Evolutionary conservation across 2,329 filamentous ascomycete genomes (phyloP), one percentile per base, ranked within the genome.

Genomic region (Trichoderma afroharzianum): DNA sequence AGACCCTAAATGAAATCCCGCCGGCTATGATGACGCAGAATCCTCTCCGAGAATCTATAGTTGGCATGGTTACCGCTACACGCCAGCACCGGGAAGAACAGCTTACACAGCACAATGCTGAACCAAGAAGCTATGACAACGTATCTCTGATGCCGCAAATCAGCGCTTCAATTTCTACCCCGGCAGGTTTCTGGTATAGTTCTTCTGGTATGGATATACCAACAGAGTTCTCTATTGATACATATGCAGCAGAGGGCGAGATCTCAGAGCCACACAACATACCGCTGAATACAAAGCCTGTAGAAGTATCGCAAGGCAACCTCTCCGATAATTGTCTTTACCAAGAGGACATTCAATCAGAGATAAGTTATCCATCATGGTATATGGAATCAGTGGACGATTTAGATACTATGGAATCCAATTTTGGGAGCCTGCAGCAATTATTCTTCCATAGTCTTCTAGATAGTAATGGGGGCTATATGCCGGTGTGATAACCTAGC

Each of bases 21-120:
- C 47, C 47, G n/a, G 63, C 63, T 21, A 55, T 66, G 63, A 66
- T 66, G 63, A 66, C 43, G n/a, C 36, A 66, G 30, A 66, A 66
- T 33, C 63, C 63, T 26, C 43, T 66, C 18, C 28, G 63, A 33
- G 18, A 55, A 4, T 55, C 63, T 7, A 66, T 66, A 24, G 21
- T 66, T 21, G 30, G 18, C 30, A 53, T 66, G 21, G 14, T 66
- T 14, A 55, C 63, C 21, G 47, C 63, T 26, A 18, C 63, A 26
- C 63, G 63, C 9, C 43, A 55, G 47, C 63, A 66, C 63, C 43
- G 63, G 21, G 28, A 55, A 4, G 28, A 50, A 33, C 28, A 66
- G 30, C n/a, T 66, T 14, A 3, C 18, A 50, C 39, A 28, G 32
- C 62, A 30, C 11, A 12, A 5, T 15, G 21, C 4, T 53, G 26